Evolutionary conservation across 805 yeast genomes (phyloP).

Genomic region (Saturnispora diversa): DNA sequence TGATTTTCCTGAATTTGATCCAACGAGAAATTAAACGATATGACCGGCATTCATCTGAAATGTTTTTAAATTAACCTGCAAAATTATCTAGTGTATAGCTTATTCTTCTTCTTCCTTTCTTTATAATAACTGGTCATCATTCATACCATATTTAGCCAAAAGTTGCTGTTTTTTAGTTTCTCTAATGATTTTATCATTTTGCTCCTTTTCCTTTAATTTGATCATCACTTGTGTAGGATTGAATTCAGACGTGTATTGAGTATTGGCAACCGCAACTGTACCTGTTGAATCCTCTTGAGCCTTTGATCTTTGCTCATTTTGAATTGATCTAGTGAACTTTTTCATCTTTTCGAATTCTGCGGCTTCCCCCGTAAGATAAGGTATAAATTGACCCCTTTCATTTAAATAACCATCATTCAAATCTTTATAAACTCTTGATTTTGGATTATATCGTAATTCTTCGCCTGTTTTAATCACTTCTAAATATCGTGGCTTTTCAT

Average conservation of each 20-base stretch:
- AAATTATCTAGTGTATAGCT: too few relatives aligned
- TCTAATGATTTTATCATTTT: conserved; percentile 24
- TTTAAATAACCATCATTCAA: conserved; percentile 28
- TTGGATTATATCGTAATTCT: conserved; percentile 46
- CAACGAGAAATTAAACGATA: background rate
- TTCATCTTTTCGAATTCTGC: conserved; percentile 41
- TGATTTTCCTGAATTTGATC: conserved; percentile 2
- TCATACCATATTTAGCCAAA: conserved; percentile 35
- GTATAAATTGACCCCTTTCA: conserved; percentile 42
- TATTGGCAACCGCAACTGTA: conserved; percentile 19
- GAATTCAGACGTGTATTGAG: conserved; percentile 28
- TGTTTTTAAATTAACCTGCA: background rate
- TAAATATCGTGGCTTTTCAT: conserved; percentile 68
- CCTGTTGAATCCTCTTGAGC: conserved; percentile 15
- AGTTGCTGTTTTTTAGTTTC: conserved; percentile 28
- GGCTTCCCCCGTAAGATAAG: conserved; percentile 51
- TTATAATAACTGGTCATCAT: too few relatives aligned
- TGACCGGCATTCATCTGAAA: background rate
- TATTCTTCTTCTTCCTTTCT: too few relatives aligned
- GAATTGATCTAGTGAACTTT: conserved; percentile 33
- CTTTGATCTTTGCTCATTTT: conserved; percentile 16
- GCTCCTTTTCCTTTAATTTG: conserved; percentile 30
- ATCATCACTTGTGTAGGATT: conserved; percentile 41
- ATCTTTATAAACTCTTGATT: conserved; percentile 36
- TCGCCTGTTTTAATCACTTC: conserved; percentile 39